Percentiles rank a stretch among this genome's conserved stretches.
These are phyloP conservation scores for Hanseniaspora nectarophila DNA, from an alignment of 805 yeast genomes.

Conservation along the genomic window DNA sequence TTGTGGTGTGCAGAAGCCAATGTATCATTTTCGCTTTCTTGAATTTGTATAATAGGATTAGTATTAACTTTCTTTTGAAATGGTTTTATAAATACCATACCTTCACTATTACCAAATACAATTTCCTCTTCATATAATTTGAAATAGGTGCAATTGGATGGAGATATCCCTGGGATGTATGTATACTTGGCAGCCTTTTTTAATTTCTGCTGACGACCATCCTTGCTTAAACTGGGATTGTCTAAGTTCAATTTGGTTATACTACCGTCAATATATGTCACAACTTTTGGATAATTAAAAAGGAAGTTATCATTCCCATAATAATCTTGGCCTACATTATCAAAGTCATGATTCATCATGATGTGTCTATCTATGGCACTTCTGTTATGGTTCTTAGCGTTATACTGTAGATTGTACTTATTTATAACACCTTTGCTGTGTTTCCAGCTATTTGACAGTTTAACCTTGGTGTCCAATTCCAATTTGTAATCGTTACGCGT, in stretches of 20 bases:
- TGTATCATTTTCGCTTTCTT: background rate
- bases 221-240: conserved; percentile 14
- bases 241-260: conserved; percentile 27
- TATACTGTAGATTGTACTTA: conserved; percentile 25
- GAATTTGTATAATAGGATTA: conserved; percentile 24
- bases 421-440: conserved; percentile 28
- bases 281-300: conserved; percentile 28
- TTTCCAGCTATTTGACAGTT: conserved; percentile 26
- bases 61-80: conserved; percentile 27
- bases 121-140: conserved; percentile 27
- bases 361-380: conserved; percentile 2
- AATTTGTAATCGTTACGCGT: conserved; percentile 27
- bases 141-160: conserved; percentile 30
- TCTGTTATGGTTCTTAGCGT: conserved; percentile 16
- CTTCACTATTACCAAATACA: conserved; percentile 30
- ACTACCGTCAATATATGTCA: conserved; percentile 29
- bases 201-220: background rate
- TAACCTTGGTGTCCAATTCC: conserved; percentile 28
- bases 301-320: conserved; percentile 22
- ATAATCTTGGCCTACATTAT: background rate
- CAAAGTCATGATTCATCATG: conserved; percentile 16
- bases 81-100: conserved; percentile 27
- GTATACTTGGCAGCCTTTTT: conserved; percentile 24
- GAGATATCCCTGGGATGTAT: conserved; percentile 30
- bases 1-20: conserved; percentile 23